Evolutionary conservation across 2,329 filamentous ascomycete species (phyloP).

Genomic region (Trichophyton verrucosum): DNA sequence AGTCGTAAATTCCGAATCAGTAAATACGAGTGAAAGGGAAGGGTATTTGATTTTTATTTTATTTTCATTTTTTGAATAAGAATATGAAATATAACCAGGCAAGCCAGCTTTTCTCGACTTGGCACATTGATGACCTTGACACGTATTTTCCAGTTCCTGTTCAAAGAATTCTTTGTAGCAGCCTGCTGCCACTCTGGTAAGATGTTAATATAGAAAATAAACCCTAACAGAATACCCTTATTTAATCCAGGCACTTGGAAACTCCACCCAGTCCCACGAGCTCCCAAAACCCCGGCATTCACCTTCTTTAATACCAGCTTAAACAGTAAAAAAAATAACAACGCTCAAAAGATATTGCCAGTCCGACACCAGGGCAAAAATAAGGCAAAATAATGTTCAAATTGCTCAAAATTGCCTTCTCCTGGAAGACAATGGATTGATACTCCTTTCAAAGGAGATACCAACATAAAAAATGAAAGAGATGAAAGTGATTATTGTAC

Average conservation of each 20-base stretch:
- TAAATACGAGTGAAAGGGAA: neutral
- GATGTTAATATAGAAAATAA: too few relatives aligned
- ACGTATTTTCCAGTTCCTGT: too few relatives aligned
- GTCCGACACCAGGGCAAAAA: too few relatives aligned
- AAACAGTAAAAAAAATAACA: too few relatives aligned
- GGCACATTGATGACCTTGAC: neutral
- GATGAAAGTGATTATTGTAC: neutral
- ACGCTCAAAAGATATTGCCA: too few relatives aligned
- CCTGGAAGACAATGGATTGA: neutral
- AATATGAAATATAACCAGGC: neutral
- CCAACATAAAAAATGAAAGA: neutral
- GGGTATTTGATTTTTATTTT: neutral
- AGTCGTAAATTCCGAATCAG: neutral
- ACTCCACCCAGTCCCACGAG: too few relatives aligned
- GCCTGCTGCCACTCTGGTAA: too few relatives aligned
- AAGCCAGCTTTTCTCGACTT: neutral
- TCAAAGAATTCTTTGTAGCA: too few relatives aligned
- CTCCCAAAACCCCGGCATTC: too few relatives aligned
- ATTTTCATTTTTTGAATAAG: neutral
- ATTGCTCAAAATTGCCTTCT: neutral
- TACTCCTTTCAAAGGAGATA: neutral
- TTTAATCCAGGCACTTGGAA: too few relatives aligned
- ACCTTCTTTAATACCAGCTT: too few relatives aligned
- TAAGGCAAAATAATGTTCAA: neutral
- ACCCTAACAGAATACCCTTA: too few relatives aligned